Evolutionary conservation across 495 filamentous ascomycete species (phyloP).

Genomic region (Talaromyces stipitatus): DNA sequence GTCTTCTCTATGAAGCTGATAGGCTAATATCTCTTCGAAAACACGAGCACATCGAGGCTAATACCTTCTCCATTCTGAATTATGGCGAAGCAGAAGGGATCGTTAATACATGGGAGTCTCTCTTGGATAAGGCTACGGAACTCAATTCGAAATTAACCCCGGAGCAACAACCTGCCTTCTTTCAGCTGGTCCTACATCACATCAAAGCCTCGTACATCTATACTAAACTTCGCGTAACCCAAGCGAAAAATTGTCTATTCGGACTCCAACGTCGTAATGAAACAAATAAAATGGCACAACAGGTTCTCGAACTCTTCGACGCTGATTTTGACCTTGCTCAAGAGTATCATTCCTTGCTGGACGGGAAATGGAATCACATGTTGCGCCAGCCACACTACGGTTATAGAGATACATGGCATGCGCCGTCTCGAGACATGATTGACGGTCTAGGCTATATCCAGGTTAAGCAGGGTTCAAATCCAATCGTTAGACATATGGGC

Average conservation of each 20-base stretch:
- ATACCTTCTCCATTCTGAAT: constrained; percentile 58
- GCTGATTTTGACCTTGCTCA: constrained; percentile 55
- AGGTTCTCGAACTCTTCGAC: constrained; percentile 51
- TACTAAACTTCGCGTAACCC: constrained; percentile 52
- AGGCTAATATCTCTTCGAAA: constrained; percentile 58
- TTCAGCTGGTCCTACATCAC: constrained; percentile 64
- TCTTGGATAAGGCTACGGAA: constrained; percentile 44
- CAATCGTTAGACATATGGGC: constrained; percentile 50
- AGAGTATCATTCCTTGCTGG: constrained; percentile 53
- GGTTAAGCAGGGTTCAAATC: constrained; percentile 7
- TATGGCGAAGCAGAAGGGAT: constrained; percentile 64
- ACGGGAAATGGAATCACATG: constrained; percentile 69
- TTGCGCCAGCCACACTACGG: constrained; percentile 54
- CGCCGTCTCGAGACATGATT: constrained; percentile 15
- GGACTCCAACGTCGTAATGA: constrained; percentile 56
- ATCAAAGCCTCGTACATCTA: constrained; percentile 54
- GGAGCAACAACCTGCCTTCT: constrained; percentile 50
- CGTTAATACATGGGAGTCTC: constrained; percentile 53
- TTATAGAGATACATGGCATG: constrained; percentile 30
- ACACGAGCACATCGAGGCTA: constrained; percentile 59
- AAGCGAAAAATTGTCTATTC: constrained; percentile 55
- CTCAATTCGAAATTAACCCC: constrained; percentile 47
- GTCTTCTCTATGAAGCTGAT: constrained; percentile 53
- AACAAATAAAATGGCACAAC: constrained; percentile 53
- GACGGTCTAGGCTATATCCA: constrained; percentile 17